phyloP scores from a whole-genome alignment of 768 basidiomycete species.

The Calvatia gigantea region DNA sequence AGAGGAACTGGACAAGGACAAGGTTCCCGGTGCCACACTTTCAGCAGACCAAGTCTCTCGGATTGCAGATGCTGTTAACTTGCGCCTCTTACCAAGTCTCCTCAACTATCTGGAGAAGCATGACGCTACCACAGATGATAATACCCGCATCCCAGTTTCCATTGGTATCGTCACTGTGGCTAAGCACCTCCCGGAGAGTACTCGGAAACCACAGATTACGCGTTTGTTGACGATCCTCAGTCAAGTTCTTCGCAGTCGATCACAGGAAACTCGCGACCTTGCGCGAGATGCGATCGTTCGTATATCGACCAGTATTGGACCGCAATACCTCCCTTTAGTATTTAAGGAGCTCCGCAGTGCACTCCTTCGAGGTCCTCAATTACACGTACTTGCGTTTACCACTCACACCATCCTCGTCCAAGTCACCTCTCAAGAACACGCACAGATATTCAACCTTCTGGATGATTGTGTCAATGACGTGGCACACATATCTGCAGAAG shows the following conservation, averaged over 20 bases:
- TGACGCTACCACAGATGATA: conserved; percentile 75
- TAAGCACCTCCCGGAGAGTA: conserved; percentile 64
- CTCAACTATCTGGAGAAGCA: conserved; percentile 80
- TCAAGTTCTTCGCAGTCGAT: conserved; percentile 89
- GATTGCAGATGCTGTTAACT: conserved; percentile 75
- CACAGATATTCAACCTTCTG: conserved; percentile 53
- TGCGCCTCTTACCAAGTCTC: conserved; percentile 74
- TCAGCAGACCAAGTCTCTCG: conserved; percentile 21
- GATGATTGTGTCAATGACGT: conserved; percentile 79
- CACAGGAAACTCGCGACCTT: conserved; percentile 89
- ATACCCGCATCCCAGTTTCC: conserved; percentile 83
- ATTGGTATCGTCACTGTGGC: conserved; percentile 86
- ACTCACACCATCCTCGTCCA: conserved; percentile 81
- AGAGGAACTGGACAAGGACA: conserved; percentile 11
- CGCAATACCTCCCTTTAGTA: conserved; percentile 66
- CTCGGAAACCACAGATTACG: conserved; percentile 64
- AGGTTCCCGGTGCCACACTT: conserved; percentile 3
- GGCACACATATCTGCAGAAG: conserved; percentile 79
- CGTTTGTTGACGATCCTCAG: conserved; percentile 80
- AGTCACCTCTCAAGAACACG: conserved; percentile 58
- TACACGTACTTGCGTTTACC: conserved; percentile 87
- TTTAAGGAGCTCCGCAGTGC: conserved; percentile 83
- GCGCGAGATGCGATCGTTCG: conserved; percentile 79
- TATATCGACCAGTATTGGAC: conserved; percentile 70
- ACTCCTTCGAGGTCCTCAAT: conserved; percentile 86